Evolutionary conservation across 768 basidiomycete genomes (phyloP), one percentile per base, ranked within the genome.

Genomic region (Suillus alpinus): DNA sequence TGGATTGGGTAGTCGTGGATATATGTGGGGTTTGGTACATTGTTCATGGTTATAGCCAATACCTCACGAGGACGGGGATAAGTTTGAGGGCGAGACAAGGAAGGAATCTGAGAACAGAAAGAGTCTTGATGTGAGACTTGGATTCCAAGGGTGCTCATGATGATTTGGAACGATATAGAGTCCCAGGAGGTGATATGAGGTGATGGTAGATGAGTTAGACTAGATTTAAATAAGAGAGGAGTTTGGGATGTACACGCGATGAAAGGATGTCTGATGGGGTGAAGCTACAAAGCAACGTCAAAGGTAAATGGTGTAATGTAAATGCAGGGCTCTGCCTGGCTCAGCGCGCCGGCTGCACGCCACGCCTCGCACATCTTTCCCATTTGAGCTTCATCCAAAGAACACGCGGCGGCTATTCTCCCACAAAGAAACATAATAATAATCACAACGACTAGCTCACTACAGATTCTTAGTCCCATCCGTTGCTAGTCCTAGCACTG

Each of bases 381-480:
- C 39, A 12, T 55, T 55, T 55, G 3, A 55, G 53, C 23, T 29
- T 29, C 37, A 23, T 39, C 23, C 36, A 18, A 26, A 39, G 37
- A 55, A 55, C 53, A 55, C 53, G 53, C 53, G 53, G 53, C 26
- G 52, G 53, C 53, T 53, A 55, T 55, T 55, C 53, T 39, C 53
- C 16, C 53, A 55, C 36, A 55, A 55, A 55, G 36, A 26, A 37
- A 53, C 14, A 2, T 7, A 34, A 14, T 3, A 10, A 20, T 8
- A 43, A 43, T 43, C 8, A 32, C 32, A 5, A 32, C 32, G 6
- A 5, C 32, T 31, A 31, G n/a, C 26, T 26, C 26, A 26, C 32
- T 32, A 32, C 32, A 32, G 4, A 3, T 32, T 26, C 26, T 26
- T 34, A 34, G 34, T 34, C 6, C 37, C 10, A 14, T 40, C 2